Conservation (phyloP, 352 stramenopile species). For the Saprolegnia diclina region DNA sequence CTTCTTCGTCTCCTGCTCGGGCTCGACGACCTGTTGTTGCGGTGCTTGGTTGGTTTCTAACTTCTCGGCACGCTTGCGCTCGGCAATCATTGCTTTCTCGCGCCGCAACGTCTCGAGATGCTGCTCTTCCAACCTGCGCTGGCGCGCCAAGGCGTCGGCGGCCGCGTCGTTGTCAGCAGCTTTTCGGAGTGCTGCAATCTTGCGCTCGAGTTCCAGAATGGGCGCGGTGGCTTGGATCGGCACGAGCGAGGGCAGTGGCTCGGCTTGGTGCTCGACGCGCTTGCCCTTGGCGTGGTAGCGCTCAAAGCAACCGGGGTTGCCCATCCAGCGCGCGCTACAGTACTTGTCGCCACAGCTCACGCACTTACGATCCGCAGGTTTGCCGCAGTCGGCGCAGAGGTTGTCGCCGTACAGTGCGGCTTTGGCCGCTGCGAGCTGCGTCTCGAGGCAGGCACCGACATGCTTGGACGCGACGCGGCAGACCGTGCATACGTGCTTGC, state of each 20-base stretch:
- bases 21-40: background rate
- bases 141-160: background rate
- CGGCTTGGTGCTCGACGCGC: slow-evolving; percentile 51
- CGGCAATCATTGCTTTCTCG: background rate
- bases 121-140: background rate
- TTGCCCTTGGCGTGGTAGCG: slow-evolving; percentile 69
- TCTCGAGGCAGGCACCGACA: slow-evolving; percentile 53
- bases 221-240: slow-evolving; percentile 34
- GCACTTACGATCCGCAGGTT: slow-evolving; percentile 62
- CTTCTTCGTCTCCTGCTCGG: background rate
- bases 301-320: slow-evolving; percentile 78
- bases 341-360: slow-evolving; percentile 62
- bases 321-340: slow-evolving; percentile 81
- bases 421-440: slow-evolving; percentile 46
- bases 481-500: slow-evolving; percentile 44
- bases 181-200: background rate
- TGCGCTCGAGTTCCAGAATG: slow-evolving; percentile 43
- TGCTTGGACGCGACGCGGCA: slow-evolving; percentile 44
- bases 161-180: background rate
- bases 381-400: slow-evolving; percentile 69
- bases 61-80: slow-evolving; percentile 1
- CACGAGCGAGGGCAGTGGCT: slow-evolving; percentile 31
- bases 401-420: slow-evolving; percentile 47
- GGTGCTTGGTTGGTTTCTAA: too few species aligned
- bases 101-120: background rate